Base-by-base conservation (phyloP, 768 basidiomycete species). In the Leucocoprinus leucothites region DNA sequence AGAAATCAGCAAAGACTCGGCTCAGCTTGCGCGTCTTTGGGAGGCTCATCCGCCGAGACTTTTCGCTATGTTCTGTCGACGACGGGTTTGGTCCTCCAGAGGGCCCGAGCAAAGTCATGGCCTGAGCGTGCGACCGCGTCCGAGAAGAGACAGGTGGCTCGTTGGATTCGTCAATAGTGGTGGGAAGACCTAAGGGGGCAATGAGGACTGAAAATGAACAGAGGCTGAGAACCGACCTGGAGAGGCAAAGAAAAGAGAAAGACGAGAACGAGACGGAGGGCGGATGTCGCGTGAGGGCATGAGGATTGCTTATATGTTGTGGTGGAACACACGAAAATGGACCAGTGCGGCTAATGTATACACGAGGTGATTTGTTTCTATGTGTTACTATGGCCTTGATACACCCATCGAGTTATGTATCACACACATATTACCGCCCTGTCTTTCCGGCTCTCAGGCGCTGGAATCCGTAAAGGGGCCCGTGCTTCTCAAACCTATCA, bases 21-120 rank as follows among this genome's bases (percentile, higher is more conserved):
- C 72, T 74, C 45, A 82, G 64, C 58, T 76, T 80, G 35, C 73
- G 67, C 22, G 72, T 69, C 57, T 78, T 56, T 16, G 21, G 40
- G 28, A 56, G 38, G 28, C 47, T 43, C 21, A 44, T 25, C 9
- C 48, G 38, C 6, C 36, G 52, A n/a, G 48, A 31, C 16, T 40
- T 50, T 2, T 26, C 48, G 21, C 2, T 26, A 9, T 18, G 22
- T 21, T 45, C 44, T 16, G 19, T 38, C 21, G 43, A 25, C 34
- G n/a, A 9, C 11, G 40, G 9, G 24, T 22, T n/a, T 3, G 35
- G n/a, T 24, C 16, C 21, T 14, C 24, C 26, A 13, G 41, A 14
- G 26, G 42, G 28, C 9, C 13, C 19, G 11, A 3, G 28, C 3
- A 16, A 13, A 16, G 18, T 19, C 13, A 22, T 25, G 22, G 34